Evolutionary conservation across 2,329 filamentous ascomycete genomes (phyloP), one percentile per base, ranked within the genome.

Genomic region (Xenoacremonium recifei): DNA sequence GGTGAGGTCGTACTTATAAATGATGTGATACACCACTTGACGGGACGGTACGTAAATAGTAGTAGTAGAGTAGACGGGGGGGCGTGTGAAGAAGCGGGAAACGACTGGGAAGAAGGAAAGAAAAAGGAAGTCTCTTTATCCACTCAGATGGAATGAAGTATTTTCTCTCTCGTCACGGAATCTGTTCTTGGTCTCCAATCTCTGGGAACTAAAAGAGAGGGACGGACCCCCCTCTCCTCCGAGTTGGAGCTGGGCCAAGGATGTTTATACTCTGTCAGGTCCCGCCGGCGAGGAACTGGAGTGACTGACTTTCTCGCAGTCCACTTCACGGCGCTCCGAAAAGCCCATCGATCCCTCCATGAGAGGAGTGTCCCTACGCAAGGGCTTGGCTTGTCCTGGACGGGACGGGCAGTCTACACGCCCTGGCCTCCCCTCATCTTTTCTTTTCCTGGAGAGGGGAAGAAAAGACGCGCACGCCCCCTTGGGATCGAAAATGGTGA

Each of bases 261-360:
- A 44, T 55, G 50, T 57, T 55, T 57, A 56, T 56, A 42, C 55
- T 45, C 47, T n/a, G n/a, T 45, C 35, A 41, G 35, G 32, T 15
- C 32, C 32, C 32, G 32, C 32, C 15, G 9, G 23, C 23, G 9
- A 27, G 23, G 23, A 27, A 27, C n/a, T n/a, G n/a, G n/a, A n/a
- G n/a, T n/a, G n/a, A n/a, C n/a, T n/a, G n/a, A n/a, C n/a, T n/a
- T n/a, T n/a, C n/a, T n/a, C n/a, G n/a, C n/a, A n/a, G n/a, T n/a
- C n/a, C n/a, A n/a, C n/a, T n/a, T n/a, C n/a, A n/a, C n/a, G n/a
- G n/a, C n/a, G n/a, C n/a, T n/a, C n/a, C n/a, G n/a, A n/a, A n/a
- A n/a, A n/a, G n/a, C n/a, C n/a, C n/a, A n/a, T n/a, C n/a, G n/a
- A n/a, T n/a, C n/a, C n/a, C n/a, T n/a, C n/a, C n/a, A n/a, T n/a